phyloP scores from a whole-genome alignment of 306 rosid genomes.

The Chamaecrista fasciculata region DNA sequence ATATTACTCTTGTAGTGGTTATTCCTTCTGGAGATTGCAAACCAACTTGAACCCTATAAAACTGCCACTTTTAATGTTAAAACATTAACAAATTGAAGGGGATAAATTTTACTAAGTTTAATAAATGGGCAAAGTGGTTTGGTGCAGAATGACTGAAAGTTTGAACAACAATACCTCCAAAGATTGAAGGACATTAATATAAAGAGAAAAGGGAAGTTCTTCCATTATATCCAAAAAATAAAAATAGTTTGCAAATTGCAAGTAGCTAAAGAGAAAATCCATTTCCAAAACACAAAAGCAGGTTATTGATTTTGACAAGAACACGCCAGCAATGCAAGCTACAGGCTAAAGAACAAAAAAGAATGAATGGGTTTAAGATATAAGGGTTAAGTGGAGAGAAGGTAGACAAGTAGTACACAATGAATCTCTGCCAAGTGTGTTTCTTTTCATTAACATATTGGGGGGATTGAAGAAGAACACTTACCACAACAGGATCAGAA shows the following conservation, averaged over 20 bases:
- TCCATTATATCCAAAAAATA: not conserved
- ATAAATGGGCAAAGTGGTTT: not conserved
- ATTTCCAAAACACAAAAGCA: not conserved
- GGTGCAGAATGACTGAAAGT: not conserved
- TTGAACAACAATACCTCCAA: not conserved
- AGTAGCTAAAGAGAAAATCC: not conserved
- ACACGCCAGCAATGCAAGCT: not conserved
- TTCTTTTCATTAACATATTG: not conserved
- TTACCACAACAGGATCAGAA: slow-evolving; percentile 74
- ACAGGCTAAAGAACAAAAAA: not conserved
- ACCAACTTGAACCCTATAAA: slow-evolving; percentile 85
- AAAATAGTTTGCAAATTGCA: not conserved
- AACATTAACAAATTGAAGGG: not conserved
- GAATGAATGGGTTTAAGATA: not conserved
- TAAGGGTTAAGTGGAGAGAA: not conserved
- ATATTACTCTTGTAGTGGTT: slow-evolving; percentile 56
- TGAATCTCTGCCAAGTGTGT: not conserved
- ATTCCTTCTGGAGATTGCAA: slow-evolving; percentile 81
- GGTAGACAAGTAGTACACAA: not conserved
- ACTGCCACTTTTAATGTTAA: slow-evolving; percentile 49
- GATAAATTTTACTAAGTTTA: not conserved
- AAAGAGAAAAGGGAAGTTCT: not conserved
- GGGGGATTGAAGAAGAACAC: not conserved
- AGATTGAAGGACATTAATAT: not conserved
- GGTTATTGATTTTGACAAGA: not conserved